Percentiles rank a stretch among this genome's conserved stretches.
Evolutionary conservation across 192 early-diverging fungal species (phyloP).

Genomic region (Entomortierella beljakovae): DNA sequence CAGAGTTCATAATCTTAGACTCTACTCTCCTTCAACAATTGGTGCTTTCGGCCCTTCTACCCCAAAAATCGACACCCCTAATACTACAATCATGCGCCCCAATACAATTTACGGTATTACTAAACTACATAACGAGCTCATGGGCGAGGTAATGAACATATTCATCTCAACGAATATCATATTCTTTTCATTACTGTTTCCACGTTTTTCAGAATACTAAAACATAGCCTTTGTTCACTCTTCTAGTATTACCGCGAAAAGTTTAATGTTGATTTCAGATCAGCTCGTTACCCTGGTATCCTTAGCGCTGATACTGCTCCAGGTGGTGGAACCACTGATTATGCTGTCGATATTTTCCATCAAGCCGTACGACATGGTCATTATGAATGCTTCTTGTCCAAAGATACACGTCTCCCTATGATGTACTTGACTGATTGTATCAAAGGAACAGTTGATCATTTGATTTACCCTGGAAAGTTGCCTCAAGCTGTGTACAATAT

Average conservation of each 20-base stretch:
- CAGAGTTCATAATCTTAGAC: slow-evolving; percentile 65
- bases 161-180: background rate
- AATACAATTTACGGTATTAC: slow-evolving; percentile 79
- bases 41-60: slow-evolving; percentile 78
- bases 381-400: slow-evolving; percentile 70
- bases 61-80: slow-evolving; percentile 69
- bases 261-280: slow-evolving; percentile 74
- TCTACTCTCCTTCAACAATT: slow-evolving; percentile 73
- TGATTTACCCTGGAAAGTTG: slow-evolving; percentile 62
- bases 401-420: slow-evolving; percentile 71
- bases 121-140: slow-evolving; percentile 73
- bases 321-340: slow-evolving; percentile 77
- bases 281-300: slow-evolving; percentile 73
- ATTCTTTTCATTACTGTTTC: too few relatives aligned
- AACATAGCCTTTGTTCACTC: too few relatives aligned
- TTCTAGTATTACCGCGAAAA: slow-evolving; percentile 69
- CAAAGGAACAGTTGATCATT: slow-evolving; percentile 70
- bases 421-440: slow-evolving; percentile 76
- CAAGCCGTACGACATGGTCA: slow-evolving; percentile 66
- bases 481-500: slow-evolving; percentile 75
- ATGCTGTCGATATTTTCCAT: slow-evolving; percentile 78
- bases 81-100: slow-evolving; percentile 74
- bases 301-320: slow-evolving; percentile 74
- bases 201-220: too few relatives aligned
- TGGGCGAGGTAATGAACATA: slow-evolving; percentile 61